Percentiles rank a stretch among this genome's conserved stretches.
Evolutionary conservation across 805 yeast genomes (phyloP).

Genomic region (Candida awuae): DNA sequence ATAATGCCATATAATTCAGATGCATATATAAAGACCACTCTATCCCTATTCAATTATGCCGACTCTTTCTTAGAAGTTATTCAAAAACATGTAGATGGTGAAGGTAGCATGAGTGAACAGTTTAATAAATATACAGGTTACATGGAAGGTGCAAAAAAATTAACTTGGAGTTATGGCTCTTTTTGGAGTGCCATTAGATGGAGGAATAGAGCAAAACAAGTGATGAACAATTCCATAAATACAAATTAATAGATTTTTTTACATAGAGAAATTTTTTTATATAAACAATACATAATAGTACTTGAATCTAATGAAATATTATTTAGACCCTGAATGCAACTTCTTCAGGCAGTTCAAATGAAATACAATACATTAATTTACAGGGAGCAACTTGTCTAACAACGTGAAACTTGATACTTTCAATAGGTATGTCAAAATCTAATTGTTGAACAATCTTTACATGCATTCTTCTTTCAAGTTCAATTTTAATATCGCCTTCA

Average conservation of each 20-base stretch:
- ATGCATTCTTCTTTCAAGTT: conserved; percentile 58
- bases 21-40: conserved; percentile 40
- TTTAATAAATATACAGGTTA: conserved; percentile 73
- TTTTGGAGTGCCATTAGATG: conserved; percentile 62
- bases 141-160: conserved; percentile 78
- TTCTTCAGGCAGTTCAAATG: conserved; percentile 63
- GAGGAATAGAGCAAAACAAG: conserved; percentile 39
- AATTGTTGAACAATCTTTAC: conserved; percentile 41
- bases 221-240: not conserved
- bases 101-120: conserved; percentile 82
- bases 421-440: conserved; percentile 40
- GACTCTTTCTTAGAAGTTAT: conserved; percentile 61
- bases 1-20: conserved; percentile 32
- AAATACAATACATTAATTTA: conserved; percentile 89
- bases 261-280: not conserved
- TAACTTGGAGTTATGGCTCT: conserved; percentile 89
- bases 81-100: conserved; percentile 49
- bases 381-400: conserved; percentile 96
- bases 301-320: too few species aligned
- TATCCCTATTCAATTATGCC: conserved; percentile 43
- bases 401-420: conserved; percentile 55
- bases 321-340: conserved; percentile 42
- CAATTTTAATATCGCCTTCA: conserved; percentile 63
- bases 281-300: too few species aligned
- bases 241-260: not conserved